Evolutionary conservation across 495 filamentous ascomycete genomes (phyloP), one percentile per base, ranked within the genome.

Genomic region (Acidomyces sp.): DNA sequence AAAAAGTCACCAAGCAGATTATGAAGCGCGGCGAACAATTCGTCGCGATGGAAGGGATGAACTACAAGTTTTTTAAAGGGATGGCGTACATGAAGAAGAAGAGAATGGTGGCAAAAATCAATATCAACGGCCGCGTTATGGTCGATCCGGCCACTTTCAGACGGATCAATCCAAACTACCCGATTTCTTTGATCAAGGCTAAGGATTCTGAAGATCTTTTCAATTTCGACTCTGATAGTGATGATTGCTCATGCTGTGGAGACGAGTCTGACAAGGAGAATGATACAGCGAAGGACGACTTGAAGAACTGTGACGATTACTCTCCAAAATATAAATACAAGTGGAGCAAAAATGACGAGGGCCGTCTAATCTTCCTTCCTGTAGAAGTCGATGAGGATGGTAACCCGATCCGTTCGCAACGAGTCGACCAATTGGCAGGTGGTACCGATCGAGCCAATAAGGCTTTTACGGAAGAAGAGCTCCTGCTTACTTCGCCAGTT

Each of bases 41-140:
- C 53, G 78, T 90, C 3, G 56, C 69, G 0, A 61, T 93, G 25
- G 67, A 77, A 41, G 85, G 87, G 16, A 84, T 87, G 69, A 78
- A 88, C 51, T 93, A 93, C 61, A 80, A 77, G 46, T 80, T 73
- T 56, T 80, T 86, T 60, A 78, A 88, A 38, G 87, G 78, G 17
- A 65, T 81, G 66, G 87, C 80, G 0, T 93, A 83, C 56, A 71
- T 74, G 60, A 88, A 90, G 65, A 85, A 82, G 61, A 84, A 84
- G 66, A 74, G 77, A 45, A 60, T 70, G 33, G 67, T 92, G 19
- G 67, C 77, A 59, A 93, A 90, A 58, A 75, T 93, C 62, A 86
- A 86, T 44, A 80, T 92, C 63, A 92, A 93, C 48, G 81, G 84
- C 22, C 76, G 87, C 34, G 75, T 93, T 46, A 93, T 94, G 87